Conservation (phyloP, 805 yeast species). For the Brettanomyces nanus region DNA sequence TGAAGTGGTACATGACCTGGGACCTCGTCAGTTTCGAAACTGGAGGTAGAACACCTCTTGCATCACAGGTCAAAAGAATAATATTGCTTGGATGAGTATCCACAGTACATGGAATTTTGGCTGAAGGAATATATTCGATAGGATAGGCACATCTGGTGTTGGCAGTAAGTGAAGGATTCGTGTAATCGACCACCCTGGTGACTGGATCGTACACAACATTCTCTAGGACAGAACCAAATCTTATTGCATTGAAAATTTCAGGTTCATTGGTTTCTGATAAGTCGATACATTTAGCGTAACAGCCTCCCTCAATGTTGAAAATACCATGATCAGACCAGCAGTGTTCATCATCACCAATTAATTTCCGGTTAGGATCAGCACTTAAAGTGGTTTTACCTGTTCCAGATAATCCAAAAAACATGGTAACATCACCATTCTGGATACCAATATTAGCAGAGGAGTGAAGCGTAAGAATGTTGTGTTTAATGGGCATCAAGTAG, state of each 20-base stretch:
- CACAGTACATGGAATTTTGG: slow-evolving; percentile 90
- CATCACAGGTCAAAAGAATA: slow-evolving; percentile 90
- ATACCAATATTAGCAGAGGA: slow-evolving; percentile 91
- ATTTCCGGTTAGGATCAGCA: slow-evolving; percentile 88
- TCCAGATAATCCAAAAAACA: slow-evolving; percentile 95
- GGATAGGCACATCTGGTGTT: slow-evolving; percentile 99
- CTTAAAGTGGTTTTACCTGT: slow-evolving; percentile 97
- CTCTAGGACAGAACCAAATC: slow-evolving; percentile 90
- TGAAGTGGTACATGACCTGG: slow-evolving; percentile 98
- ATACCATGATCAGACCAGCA: slow-evolving; percentile 99
- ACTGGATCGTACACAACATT: slow-evolving; percentile 79
- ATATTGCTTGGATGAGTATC: slow-evolving; percentile 88
- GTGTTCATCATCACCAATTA: slow-evolving; percentile 98
- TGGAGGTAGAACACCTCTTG: slow-evolving; percentile 96
- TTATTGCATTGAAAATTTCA: slow-evolving; percentile 91
- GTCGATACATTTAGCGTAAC: slow-evolving; percentile 96
- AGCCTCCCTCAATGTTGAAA: slow-evolving; percentile 98
- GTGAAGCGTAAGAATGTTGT: slow-evolving; percentile 86
- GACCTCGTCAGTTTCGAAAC: slow-evolving; percentile 88
- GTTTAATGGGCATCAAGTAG: slow-evolving; percentile 93
- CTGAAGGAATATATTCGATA: slow-evolving; percentile 92
- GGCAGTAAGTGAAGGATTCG: slow-evolving; percentile 77
- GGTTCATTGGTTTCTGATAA: slow-evolving; percentile 91
- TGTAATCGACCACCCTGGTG: slow-evolving; percentile 80
- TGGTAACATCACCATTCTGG: slow-evolving; percentile 75